Evolutionary conservation across 257 asterid species (phyloP), one percentile per base, ranked within the genome.

Genomic region (Solanum piurae): DNA sequence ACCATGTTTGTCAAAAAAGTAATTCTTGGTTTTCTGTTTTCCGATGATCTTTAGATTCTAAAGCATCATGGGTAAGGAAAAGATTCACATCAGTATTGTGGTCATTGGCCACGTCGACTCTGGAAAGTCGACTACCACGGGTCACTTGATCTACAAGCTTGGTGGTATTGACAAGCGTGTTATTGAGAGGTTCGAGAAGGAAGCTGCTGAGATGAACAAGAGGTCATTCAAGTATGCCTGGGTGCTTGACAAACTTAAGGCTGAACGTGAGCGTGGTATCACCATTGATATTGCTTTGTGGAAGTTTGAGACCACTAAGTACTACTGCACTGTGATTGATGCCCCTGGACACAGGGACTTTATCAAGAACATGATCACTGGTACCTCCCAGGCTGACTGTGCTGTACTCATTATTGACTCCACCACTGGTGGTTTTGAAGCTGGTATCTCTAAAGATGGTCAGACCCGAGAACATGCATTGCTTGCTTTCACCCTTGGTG

Each of bases 231-330:
- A 95, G 93, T 95, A 95, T 44, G 98, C 98, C 3, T 95, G 98
- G 98, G 98, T 95, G 88, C 93, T 95, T 20, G 98, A 95, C 94
- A 95, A 95, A 88, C 98, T 95, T 55, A 95, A 95, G 94, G 98
- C 98, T 16, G 98, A 95, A 91, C 98, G 96, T 38, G 98, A 95
- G 79, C 98, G 95, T 92, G 98, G 98, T 91, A 95, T 95, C 68
- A 95, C 98, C 80, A 95, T 95, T 60, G 98, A 95, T 89, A 95
- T 95, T 87, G 98, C 98, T 87, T 77, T 94, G 93, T 95, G 98
- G 98, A 95, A 95, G 91, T 95, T 95, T 23, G 98, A 95, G 93
- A 95, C 98, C 71, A 94, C 96, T 69, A 95, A 94, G 89, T 95
- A 93, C 90, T 95, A 95, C 94, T 94, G 98, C 94, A 95, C 98